Conservation (phyloP, 1,284 basidiomycete species). For the Ustilago loliicola region DNA sequence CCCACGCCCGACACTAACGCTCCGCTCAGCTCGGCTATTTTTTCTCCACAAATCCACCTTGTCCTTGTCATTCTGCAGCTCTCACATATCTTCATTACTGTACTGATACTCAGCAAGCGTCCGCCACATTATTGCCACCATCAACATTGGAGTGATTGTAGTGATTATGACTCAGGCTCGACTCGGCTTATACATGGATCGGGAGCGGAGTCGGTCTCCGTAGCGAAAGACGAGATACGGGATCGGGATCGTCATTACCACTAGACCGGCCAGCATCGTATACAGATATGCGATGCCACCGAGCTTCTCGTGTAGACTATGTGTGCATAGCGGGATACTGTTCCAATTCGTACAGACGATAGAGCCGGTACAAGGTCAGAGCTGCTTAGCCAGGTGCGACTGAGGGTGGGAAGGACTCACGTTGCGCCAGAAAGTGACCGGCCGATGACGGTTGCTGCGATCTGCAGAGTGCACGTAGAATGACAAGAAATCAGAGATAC, state of each 20-base stretch:
- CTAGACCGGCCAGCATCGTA: conserved; percentile 41
- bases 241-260: conserved; percentile 29
- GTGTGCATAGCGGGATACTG: conserved; percentile 38
- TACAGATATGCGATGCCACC: conserved; percentile 39
- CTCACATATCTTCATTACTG: background rate
- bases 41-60: conserved; percentile 13
- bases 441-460: conserved; percentile 45
- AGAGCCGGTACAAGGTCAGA: background rate
- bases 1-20: background rate
- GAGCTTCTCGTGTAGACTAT: conserved; percentile 39
- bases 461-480: conserved; percentile 9
- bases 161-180: conserved; percentile 6
- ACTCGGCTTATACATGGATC: conserved; percentile 37
- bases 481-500: background rate
- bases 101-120: background rate
- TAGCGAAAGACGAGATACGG: conserved; percentile 26
- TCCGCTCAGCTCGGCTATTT: background rate
- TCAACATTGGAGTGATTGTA: background rate
- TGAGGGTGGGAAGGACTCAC: conserved; percentile 10
- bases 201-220: conserved; percentile 26
- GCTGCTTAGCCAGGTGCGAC: background rate
- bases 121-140: background rate
- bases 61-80: conserved; percentile 7
- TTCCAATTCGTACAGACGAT: background rate
- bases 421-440: conserved; percentile 45